Base-by-base conservation (phyloP, 208 protist genomes). In the Trypanosoma conorhini region DNA sequence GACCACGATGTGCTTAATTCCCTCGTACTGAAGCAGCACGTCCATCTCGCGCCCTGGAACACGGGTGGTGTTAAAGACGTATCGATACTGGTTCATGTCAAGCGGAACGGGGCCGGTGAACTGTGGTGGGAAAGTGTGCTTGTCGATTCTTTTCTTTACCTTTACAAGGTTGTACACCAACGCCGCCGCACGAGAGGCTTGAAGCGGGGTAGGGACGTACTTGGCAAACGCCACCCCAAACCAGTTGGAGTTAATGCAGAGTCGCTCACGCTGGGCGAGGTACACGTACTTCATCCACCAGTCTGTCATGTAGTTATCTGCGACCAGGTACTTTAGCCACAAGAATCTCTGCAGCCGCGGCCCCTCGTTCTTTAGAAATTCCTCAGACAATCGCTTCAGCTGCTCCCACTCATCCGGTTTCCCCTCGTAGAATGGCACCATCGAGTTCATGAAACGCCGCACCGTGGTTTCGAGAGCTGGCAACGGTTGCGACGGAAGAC, bases 221-320 rank as follows among this genome's bases (percentile, higher is more conserved):
- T 66, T 79, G 17, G 85, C 83, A 61, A 89, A 85, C n/a, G 73
- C 83, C 26, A 94, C 59, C 22, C 77, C 82, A 83, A 93, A 98
- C 81, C 90, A 98, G 80, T 98, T 97, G 48, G 81, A 88, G 77
- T 96, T 93, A 67, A 97, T 85, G 72, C 89, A 89, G 44, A 98
- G 78, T 22, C 83, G 72, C 21, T 76, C 60, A 33, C 93, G 89
- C 5, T 85, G 78, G 44, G 81, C 57, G 13, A 98, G 87, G 70
- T 96, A 94, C 0, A 96, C 93, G 67, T 91, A 96, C 54, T 88
- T 86, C 54, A 91, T 81, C 86, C 87, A 97, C 90, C 89, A 94
- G 64, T 97, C 92, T 5, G 87, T 81, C n/a, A 96, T 73, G 76
- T 93, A 96, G 81, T 89, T 91, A 31, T 66, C 67, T 38, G 63